Evolutionary conservation across 2,329 filamentous ascomycete genomes (phyloP).

Genomic region (Pleurostoma richardsiae): DNA sequence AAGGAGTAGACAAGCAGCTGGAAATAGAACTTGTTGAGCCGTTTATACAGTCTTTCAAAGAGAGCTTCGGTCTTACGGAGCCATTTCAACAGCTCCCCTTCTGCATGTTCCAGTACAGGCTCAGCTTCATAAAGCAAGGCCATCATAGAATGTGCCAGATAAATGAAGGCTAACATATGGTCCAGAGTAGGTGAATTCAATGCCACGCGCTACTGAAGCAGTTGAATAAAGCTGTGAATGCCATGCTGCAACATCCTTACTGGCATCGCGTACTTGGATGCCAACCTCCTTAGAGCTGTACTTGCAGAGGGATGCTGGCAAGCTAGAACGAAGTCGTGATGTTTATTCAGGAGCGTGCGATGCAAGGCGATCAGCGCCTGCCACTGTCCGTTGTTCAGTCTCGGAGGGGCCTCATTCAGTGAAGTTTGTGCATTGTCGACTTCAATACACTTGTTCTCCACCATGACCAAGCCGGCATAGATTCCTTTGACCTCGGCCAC

Average conservation of each 20-base stretch:
- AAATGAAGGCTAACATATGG: constrained; percentile 82
- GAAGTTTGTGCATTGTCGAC: constrained; percentile 58
- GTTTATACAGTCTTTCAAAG: no score
- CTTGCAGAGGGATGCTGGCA: constrained; percentile 75
- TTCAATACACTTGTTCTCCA: constrained; percentile 76
- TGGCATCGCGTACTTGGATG: constrained; percentile 78
- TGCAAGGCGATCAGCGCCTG: constrained; percentile 74
- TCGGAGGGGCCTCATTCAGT: constrained; percentile 30
- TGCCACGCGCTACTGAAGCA: constrained; percentile 59
- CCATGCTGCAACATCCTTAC: constrained; percentile 85
- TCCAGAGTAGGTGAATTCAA: constrained; percentile 61
- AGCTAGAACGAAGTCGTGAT: constrained; percentile 75
- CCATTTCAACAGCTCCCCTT: no score
- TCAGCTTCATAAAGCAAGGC: constrained; percentile 75
- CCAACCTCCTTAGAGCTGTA: constrained; percentile 56
- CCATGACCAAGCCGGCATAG: constrained; percentile 72
- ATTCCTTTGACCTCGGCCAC: constrained; percentile 46
- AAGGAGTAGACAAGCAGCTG: no score
- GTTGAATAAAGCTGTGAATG: constrained; percentile 72
- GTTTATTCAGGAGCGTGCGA: constrained; percentile 68
- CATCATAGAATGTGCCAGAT: constrained; percentile 79
- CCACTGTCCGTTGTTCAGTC: constrained; percentile 62
- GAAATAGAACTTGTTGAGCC: no score
- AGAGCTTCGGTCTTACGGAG: no score
- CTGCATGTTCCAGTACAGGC: constrained; percentile 26